These are phyloP conservation scores for Phyllosticta citriasiana DNA, from an alignment of 2,329 filamentous ascomycete genomes.

Conservation along the genomic window DNA sequence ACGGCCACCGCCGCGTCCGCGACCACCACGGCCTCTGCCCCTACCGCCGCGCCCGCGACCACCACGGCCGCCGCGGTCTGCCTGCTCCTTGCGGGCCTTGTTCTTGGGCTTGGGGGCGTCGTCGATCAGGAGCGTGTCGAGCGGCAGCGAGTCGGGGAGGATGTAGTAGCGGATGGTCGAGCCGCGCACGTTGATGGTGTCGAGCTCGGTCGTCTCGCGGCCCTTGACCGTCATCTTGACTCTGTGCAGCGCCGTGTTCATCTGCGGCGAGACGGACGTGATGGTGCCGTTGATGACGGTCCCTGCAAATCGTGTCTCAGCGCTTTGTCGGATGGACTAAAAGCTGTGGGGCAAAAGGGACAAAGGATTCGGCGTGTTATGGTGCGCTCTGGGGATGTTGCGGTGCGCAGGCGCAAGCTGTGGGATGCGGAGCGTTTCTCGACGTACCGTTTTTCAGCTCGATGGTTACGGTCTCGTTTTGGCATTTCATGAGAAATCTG, in stretches of 20 bases:
- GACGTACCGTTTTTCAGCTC: conserved; percentile 89
- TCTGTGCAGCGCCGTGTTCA: conserved; percentile 93
- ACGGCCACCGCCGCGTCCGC: conserved; percentile 34
- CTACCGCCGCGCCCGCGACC: conserved; percentile 35
- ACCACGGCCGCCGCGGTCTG: conserved; percentile 42
- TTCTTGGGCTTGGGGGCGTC: conserved; percentile 99
- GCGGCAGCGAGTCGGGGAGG: conserved; percentile 84
- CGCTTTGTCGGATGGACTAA: not conserved
- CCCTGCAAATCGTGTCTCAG: conserved; percentile 41
- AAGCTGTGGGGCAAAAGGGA: not conserved
- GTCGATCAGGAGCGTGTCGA: conserved; percentile 92
- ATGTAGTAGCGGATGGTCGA: conserved; percentile 96
- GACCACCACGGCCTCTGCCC: conserved; percentile 31
- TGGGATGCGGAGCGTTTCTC: not conserved
- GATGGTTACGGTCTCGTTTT: conserved; percentile 96
- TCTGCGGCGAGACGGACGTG: conserved; percentile 90
- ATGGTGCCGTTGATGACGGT: conserved; percentile 96
- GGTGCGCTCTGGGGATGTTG: not conserved
- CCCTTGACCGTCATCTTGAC: conserved; percentile 93
- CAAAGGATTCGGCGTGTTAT: not conserved
- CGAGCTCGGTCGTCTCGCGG: conserved; percentile 77
- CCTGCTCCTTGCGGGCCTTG: conserved; percentile 88
- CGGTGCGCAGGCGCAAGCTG: not conserved
- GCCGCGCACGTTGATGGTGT: conserved; percentile 94
- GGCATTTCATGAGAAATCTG: conserved; percentile 98